A percentile compares a stretch with the other conserved stretches of the same genome.
Conservation (phyloP, 108 stramenopile species). For the Pseudonitzschia delicatissima region DNA sequence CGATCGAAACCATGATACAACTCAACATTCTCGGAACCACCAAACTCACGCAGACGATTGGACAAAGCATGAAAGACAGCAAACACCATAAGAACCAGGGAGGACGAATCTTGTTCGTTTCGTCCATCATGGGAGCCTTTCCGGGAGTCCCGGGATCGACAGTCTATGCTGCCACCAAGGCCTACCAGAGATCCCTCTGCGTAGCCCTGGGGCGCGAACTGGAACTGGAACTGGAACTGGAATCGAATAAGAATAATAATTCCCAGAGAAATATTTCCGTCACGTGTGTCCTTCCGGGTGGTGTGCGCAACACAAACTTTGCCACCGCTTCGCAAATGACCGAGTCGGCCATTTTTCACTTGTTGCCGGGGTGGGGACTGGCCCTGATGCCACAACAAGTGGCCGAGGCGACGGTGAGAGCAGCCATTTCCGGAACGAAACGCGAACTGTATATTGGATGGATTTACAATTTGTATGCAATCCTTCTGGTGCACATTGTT, state of each 20-base stretch:
- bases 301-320: background rate
- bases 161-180: constrained; percentile 8
- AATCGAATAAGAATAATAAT: background rate
- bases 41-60: background rate
- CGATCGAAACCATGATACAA: background rate
- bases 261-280: background rate
- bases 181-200: background rate
- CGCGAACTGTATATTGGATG: too few relatives aligned
- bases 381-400: background rate
- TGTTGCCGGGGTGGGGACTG: background rate
- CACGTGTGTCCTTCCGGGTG: background rate
- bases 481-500: too few relatives aligned
- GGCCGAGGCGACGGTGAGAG: background rate
- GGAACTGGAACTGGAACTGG: background rate
- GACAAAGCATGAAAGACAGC: background rate
- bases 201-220: background rate
- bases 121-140: background rate
- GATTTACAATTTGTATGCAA: too few relatives aligned
- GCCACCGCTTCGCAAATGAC: background rate
- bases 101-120: background rate
- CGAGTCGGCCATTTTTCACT: background rate
- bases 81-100: background rate
- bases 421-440: too few relatives aligned
- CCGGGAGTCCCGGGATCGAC: background rate
- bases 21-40: constrained; percentile 2